These are phyloP conservation scores for Entophlyctis luteolus DNA, from an alignment of 192 early-diverging fungal genomes.

Conservation along the genomic window DNA sequence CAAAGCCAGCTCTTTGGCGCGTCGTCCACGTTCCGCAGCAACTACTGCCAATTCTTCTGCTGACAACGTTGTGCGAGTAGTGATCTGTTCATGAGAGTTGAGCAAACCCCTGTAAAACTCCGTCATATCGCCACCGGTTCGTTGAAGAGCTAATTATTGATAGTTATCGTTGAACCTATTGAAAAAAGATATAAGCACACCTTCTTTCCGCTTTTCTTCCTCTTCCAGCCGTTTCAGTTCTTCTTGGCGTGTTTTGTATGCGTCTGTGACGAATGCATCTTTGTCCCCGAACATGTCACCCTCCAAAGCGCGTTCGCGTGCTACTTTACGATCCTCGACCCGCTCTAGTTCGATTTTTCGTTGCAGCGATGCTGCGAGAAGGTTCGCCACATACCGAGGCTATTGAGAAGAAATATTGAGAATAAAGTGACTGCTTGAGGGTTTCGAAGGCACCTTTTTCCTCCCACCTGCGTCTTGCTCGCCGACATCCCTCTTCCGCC, in stretches of 20 bases:
- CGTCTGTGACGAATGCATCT: conserved; percentile 75
- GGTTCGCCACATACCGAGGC: conserved; percentile 63
- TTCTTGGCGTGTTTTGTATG: conserved; percentile 61
- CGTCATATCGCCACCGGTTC: conserved; percentile 42
- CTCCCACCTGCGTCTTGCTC: conserved; percentile 37
- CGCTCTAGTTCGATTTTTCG: conserved; percentile 69
- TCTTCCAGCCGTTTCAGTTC: conserved; percentile 65
- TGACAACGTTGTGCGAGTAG: conserved; percentile 5
- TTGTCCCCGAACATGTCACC: conserved; percentile 71
- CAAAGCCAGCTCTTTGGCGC: conserved; percentile 22
- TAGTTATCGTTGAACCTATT: neutral
- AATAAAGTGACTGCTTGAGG: neutral
- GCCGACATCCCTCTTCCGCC: conserved; percentile 46
- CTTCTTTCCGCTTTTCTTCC: conserved; percentile 49
- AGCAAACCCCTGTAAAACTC: conserved; percentile 62
- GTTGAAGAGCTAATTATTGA: neutral
- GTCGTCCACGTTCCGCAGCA: conserved; percentile 25
- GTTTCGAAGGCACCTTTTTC: conserved; percentile 38
- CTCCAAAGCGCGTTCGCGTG: conserved; percentile 68
- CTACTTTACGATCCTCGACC: conserved; percentile 64
- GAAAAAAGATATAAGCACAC: conserved; percentile 18
- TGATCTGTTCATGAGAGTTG: conserved; percentile 45
- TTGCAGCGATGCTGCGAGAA: conserved; percentile 60
- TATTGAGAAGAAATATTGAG: conserved; percentile 7
- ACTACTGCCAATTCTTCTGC: conserved; percentile 31